A percentile compares a stretch with the other conserved stretches of the same genome.
Evolutionary conservation across 2,329 filamentous ascomycete species (phyloP).

Genomic region (Periconia macrospinosa): DNA sequence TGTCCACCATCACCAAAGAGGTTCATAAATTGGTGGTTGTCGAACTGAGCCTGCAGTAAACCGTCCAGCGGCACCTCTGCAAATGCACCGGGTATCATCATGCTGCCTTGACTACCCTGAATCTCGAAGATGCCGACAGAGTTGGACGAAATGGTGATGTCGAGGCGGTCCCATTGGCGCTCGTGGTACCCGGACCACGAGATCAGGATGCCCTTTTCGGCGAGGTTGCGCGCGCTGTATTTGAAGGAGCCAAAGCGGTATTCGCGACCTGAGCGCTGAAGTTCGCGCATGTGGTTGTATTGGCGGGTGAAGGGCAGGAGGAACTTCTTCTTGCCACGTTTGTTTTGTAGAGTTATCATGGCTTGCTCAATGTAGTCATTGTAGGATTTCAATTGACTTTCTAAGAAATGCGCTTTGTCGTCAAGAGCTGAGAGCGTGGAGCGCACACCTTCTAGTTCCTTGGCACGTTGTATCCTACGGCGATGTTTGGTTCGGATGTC

Average conservation of each 20-base stretch:
- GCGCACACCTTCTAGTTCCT: slow-evolving; percentile 83
- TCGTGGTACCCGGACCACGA: slow-evolving; percentile 84
- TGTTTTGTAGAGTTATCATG: slow-evolving; percentile 94
- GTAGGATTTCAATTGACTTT: slow-evolving; percentile 94
- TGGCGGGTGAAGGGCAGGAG: slow-evolving; percentile 96
- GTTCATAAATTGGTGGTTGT: slow-evolving; percentile 94
- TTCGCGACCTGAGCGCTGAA: slow-evolving; percentile 86
- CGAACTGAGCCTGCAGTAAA: slow-evolving; percentile 93
- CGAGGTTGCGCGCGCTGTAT: slow-evolving; percentile 85
- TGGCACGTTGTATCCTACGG: slow-evolving; percentile 84
- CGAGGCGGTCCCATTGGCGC: slow-evolving; percentile 86
- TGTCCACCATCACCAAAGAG: slow-evolving; percentile 61
- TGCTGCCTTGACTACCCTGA: slow-evolving; percentile 86
- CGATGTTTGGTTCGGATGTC: slow-evolving; percentile 98
- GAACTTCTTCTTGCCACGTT: slow-evolving; percentile 94
- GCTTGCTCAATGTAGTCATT: slow-evolving; percentile 99
- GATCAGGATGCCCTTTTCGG: slow-evolving; percentile 91
- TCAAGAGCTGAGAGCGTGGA: slow-evolving; percentile 74
- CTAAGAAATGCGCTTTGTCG: slow-evolving; percentile 87
- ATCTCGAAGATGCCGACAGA: slow-evolving; percentile 92
- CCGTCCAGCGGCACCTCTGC: slow-evolving; percentile 90
- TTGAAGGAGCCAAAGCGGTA: slow-evolving; percentile 99
- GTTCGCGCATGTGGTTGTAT: slow-evolving; percentile 96
- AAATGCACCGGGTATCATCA: slow-evolving; percentile 93
- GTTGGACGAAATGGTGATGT: slow-evolving; percentile 92